phyloP scores from a whole-genome alignment of 2,329 filamentous ascomycete genomes.

The Verticillium dahliae region DNA sequence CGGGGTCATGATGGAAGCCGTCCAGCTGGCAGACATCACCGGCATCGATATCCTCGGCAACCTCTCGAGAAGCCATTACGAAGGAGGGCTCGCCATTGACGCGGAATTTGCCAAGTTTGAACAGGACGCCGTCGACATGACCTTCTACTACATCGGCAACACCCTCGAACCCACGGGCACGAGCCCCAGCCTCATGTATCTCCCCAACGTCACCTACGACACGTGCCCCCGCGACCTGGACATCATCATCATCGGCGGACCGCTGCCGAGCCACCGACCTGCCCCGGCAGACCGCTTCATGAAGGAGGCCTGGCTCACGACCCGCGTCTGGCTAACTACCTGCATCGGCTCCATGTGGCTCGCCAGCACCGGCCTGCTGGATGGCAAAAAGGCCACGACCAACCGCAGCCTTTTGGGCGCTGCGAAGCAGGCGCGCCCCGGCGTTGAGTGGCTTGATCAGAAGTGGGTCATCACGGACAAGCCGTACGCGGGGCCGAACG shows the following conservation, averaged over 20 bases:
- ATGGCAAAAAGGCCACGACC: conserved; percentile 29
- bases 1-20: conserved; percentile 28
- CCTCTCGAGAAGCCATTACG: neutral
- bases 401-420: conserved; percentile 22
- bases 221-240: conserved; percentile 32
- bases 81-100: conserved; percentile 20
- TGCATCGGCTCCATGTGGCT: conserved; percentile 32
- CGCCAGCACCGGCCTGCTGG: conserved; percentile 24
- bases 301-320: conserved; percentile 24
- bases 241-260: conserved; percentile 29
- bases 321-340: conserved; percentile 27
- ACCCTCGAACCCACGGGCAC: conserved; percentile 20
- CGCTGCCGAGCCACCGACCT: conserved; percentile 21
- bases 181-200: conserved; percentile 22
- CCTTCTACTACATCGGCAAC: conserved; percentile 29
- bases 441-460: conserved; percentile 28
- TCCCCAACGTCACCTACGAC: conserved; percentile 31
- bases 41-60: conserved; percentile 29
- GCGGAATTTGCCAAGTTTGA: conserved; percentile 13
- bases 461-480: conserved; percentile 30
- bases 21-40: conserved; percentile 30
- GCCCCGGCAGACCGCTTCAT: conserved; percentile 26
- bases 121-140: conserved; percentile 19
- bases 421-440: conserved; percentile 19
- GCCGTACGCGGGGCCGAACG: conserved; percentile 13